Percentiles rank a stretch among this genome's conserved stretches.
Evolutionary conservation across 225 moss, liverwort and hornwort genomes (phyloP).

Genomic region (Pleurozium schreberi): DNA sequence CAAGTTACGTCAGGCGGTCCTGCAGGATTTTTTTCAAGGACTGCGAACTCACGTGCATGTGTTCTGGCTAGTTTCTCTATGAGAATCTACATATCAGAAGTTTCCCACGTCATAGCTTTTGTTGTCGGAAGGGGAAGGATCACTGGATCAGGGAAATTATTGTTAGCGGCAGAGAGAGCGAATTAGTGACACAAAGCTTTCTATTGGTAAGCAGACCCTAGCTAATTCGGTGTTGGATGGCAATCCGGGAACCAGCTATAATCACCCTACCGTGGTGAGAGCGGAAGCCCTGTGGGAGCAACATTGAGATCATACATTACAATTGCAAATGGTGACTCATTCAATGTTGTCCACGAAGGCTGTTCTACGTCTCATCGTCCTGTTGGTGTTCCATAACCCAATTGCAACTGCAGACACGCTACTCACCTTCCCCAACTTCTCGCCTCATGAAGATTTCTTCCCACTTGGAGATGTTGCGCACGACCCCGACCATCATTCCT

Average conservation of each 20-base stretch:
- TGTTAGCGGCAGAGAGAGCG: not conserved
- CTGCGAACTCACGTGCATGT: not conserved
- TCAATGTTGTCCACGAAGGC: not conserved
- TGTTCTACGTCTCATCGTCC: not conserved
- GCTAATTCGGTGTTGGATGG: not conserved
- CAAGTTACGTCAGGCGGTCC: not conserved
- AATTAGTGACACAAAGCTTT: not conserved
- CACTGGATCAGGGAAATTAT: not conserved
- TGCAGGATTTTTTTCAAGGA: not conserved
- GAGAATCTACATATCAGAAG: not conserved
- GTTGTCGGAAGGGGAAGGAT: too few species aligned
- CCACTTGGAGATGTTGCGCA: not conserved
- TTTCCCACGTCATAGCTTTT: not conserved
- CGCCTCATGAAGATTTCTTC: not conserved
- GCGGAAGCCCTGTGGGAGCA: not conserved
- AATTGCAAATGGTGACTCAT: not conserved
- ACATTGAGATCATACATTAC: not conserved
- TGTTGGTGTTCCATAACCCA: not conserved
- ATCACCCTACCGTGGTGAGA: not conserved
- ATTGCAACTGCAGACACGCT: not conserved
- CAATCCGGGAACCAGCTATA: not conserved
- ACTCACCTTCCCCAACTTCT: not conserved
- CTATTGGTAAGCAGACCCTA: not conserved
- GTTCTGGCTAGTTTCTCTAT: not conserved
- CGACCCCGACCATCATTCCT: not conserved